phyloP scores from a whole-genome alignment of 2,329 filamentous ascomycete species.

The Penicillium expansum region DNA sequence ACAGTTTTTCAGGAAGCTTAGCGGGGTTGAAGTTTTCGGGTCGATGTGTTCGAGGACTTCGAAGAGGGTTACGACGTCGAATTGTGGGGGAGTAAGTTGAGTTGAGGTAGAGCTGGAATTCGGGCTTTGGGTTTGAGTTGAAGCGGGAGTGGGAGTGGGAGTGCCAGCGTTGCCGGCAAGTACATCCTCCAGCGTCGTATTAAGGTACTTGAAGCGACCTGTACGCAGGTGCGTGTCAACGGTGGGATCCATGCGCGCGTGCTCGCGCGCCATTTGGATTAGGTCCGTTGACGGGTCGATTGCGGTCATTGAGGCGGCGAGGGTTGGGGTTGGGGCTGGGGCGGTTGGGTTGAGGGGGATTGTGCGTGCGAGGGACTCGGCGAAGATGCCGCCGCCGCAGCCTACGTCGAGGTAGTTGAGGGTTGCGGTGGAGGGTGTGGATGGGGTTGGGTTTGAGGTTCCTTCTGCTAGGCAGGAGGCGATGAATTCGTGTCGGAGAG shows the following conservation, averaged over 20 bases:
- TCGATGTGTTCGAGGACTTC: constrained; percentile 95
- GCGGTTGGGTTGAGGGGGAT: constrained; percentile 28
- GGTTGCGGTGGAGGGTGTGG: constrained; percentile 24
- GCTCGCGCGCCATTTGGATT: constrained; percentile 65
- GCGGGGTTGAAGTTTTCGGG: constrained; percentile 70
- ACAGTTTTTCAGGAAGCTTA: constrained; percentile 58
- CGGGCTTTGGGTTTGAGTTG: neutral
- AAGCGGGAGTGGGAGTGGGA: neutral
- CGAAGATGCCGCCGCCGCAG: constrained; percentile 95
- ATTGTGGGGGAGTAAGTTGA: constrained; percentile 38
- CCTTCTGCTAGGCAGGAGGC: constrained; percentile 63
- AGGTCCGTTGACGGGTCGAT: constrained; percentile 46
- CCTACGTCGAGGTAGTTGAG: constrained; percentile 80
- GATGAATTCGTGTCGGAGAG: constrained; percentile 91
- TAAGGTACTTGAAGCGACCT: constrained; percentile 64
- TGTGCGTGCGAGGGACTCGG: constrained; percentile 59
- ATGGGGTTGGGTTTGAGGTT: constrained; percentile 28
- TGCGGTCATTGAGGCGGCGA: constrained; percentile 44
- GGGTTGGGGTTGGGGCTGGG: constrained; percentile 31
- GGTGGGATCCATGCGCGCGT: constrained; percentile 70
- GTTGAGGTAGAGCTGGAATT: neutral
- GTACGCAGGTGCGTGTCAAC: constrained; percentile 55
- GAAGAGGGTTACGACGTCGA: constrained; percentile 82
- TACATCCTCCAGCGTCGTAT: constrained; percentile 68
- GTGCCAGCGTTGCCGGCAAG: constrained; percentile 11